Base-by-base conservation (phyloP, 2,329 filamentous ascomycete genomes). In the Monosporascus sp. region DNA sequence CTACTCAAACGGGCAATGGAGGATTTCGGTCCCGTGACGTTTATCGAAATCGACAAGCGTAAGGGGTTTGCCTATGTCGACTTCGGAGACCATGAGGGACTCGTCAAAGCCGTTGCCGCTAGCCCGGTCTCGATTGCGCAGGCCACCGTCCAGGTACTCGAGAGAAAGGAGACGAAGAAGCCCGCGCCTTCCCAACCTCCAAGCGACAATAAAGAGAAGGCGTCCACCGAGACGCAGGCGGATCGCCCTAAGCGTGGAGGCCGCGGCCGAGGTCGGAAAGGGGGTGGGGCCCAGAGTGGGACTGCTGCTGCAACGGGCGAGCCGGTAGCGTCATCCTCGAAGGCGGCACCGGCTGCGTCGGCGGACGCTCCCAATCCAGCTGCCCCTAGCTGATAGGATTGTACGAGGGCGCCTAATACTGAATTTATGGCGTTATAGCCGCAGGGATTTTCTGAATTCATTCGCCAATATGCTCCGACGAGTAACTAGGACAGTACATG, bases 1-100 rank as follows among this genome's bases (percentile, higher is more conserved):
- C 72, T 91, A 0, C 82, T 97, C 2, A 85, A 87, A 62, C 81
- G 87, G 60, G 85, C 88, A 1, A 83, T 97, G 66, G 79, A 85
- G 45, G 71, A 74, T 0, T 96, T 90, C 62, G 93, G 93, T 2
- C 70, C 81, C 1, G 82, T 97, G 46, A 82, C 82, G 0, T 87
- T 84, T 59, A 89, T 96, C 18, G 93, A 97, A 63, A 93, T 97
- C 51, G 93, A 97, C 67, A 92, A 91, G 70, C 88, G 92, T 64
- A 97, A 97, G 70, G 91, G 91, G 0, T 96, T 96, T 64, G 93
- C 91, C 2, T 96, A 97, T 67, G 87, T 96, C 39, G 89, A 96
- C 58, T 97, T 97, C 72, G 80, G 82, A 9, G 85, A 90, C 22
- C 79, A 86, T 1, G 83, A 86, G 8, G 79, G 81, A 9, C 77